Percentiles rank a stretch among this genome's conserved stretches.
Evolutionary conservation across 2,329 filamentous ascomycete species (phyloP).

Genomic region (Aureobasidium pullulans): DNA sequence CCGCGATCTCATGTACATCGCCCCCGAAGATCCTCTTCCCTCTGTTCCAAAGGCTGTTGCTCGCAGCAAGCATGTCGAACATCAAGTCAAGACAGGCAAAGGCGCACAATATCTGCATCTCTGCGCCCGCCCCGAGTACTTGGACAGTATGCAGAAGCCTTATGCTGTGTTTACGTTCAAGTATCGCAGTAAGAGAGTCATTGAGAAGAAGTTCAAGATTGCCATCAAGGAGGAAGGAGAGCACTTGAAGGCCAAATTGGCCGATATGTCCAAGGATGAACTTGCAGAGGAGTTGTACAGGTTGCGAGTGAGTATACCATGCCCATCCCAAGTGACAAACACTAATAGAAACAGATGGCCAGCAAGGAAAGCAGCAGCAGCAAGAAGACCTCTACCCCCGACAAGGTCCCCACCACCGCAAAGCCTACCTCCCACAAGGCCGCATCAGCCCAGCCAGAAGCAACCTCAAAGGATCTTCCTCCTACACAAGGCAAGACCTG

Average conservation of each 20-base stretch:
- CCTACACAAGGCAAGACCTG: neutral
- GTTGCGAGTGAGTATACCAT: neutral
- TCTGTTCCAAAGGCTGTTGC: constrained; percentile 15
- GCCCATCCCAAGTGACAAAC: neutral
- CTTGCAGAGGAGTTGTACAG: constrained; percentile 2
- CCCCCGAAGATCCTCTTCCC: constrained; percentile 26
- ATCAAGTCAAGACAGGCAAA: constrained; percentile 29
- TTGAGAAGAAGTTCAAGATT: constrained; percentile 29
- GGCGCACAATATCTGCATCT: constrained; percentile 33
- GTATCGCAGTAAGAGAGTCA: constrained; percentile 31
- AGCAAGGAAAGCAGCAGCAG: neutral
- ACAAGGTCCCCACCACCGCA: neutral
- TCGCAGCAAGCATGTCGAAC: constrained; percentile 18
- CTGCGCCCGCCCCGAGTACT: constrained; percentile 31
- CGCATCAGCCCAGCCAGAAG: neutral
- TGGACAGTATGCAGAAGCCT: constrained; percentile 32
- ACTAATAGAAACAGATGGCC: neutral
- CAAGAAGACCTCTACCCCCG: neutral
- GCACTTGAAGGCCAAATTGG: constrained; percentile 6
- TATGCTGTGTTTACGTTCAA: constrained; percentile 45
- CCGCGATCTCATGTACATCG: constrained; percentile 22
- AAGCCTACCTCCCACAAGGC: neutral
- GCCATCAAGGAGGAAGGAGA: constrained; percentile 19
- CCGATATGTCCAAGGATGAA: constrained; percentile 3
- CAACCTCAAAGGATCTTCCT: neutral